Base-by-base conservation (phyloP, 2,329 filamentous ascomycete species). In the Huntiella bhutanensis region DNA sequence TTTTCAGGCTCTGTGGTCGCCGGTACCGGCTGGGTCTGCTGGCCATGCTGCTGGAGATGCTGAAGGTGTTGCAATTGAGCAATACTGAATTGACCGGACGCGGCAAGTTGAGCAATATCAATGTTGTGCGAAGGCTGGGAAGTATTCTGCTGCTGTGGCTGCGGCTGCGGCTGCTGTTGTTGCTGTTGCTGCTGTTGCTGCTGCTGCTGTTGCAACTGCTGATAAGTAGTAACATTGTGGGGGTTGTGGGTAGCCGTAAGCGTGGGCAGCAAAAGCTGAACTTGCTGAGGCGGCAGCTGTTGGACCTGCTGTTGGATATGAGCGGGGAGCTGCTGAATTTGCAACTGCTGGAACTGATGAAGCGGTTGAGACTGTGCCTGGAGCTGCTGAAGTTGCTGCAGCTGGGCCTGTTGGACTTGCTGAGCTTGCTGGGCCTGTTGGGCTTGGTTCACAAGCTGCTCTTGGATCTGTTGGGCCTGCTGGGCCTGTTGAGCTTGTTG, bases 1-100 rank as follows among this genome's bases (percentile, higher is more conserved):
- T 80, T 80, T 60, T 60, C 51, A 71, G 70, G 51, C 13, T 49
- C 47, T 12, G 37, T 5, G 15, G 43, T 33, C 39, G 46, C 40
- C 7, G 43, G 22, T 4, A 40, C 11, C 6, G 33, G 45, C 7
- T 47, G 46, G 4, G 33, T 40, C 16, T 43, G 46, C 33, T 43
- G 46, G 1, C 22, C 22, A 28, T 46, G 40, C 17, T 43, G 43
- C 12, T 47, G 41, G 4, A 44, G 45, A 4, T 37, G 33, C 15
- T 45, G 37, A 0, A 40, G 33, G 4, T 45, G 32, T 5, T 45
- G 38, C 10, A 38, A 35, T 12, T 46, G 47, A 10, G 45, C 43
- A 12, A 41, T 7, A 16, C 17, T 45, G 43, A 28, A 36, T 10
- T 46, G 48, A 13, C 48, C 48, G 4, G 38, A 13, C 22, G 47